Conservation (phyloP, 2,329 filamentous ascomycete species). For the Plectosphaerella sp. region DNA sequence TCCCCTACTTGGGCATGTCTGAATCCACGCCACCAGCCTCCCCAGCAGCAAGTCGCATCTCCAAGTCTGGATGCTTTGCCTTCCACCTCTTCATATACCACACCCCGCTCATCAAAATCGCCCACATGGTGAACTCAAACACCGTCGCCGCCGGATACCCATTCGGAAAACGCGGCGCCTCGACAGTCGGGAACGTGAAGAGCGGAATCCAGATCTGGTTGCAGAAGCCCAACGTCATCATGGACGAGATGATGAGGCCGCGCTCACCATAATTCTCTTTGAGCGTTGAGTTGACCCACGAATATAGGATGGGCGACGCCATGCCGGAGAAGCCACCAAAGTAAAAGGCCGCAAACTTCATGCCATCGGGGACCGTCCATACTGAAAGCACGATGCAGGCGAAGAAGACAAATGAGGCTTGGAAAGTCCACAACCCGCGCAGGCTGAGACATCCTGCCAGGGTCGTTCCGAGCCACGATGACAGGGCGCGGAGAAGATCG, state of each 20-base stretch:
- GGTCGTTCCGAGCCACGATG: slow-evolving; percentile 22
- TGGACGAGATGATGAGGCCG: slow-evolving; percentile 24
- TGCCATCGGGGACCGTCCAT: slow-evolving; percentile 21
- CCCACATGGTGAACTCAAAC: slow-evolving; percentile 21
- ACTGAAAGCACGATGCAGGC: slow-evolving; percentile 19
- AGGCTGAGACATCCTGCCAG: slow-evolving; percentile 19
- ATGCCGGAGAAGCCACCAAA: slow-evolving; percentile 23
- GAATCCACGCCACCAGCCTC: background rate
- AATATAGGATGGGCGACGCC: slow-evolving; percentile 24
- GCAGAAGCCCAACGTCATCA: slow-evolving; percentile 28
- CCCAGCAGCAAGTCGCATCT: slow-evolving; percentile 10
- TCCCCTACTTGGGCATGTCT: background rate
- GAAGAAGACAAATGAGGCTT: slow-evolving; percentile 18
- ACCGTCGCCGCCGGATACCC: slow-evolving; percentile 20
- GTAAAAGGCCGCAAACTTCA: slow-evolving; percentile 26
- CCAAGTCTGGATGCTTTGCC: slow-evolving; percentile 13
- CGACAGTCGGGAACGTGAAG: slow-evolving; percentile 21
- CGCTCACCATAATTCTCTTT: slow-evolving; percentile 25
- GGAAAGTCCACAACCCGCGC: slow-evolving; percentile 21
- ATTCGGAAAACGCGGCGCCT: slow-evolving; percentile 18
- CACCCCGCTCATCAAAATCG: slow-evolving; percentile 17
- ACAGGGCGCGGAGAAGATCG: slow-evolving; percentile 17
- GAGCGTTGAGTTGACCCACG: slow-evolving; percentile 24
- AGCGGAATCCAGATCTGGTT: slow-evolving; percentile 22
- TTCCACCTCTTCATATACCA: slow-evolving; percentile 22